A percentile compares a stretch with the other conserved stretches of the same genome.
phyloP scores from a whole-genome alignment of 2,329 filamentous ascomycete genomes.

The Calonectria hawksworthii region DNA sequence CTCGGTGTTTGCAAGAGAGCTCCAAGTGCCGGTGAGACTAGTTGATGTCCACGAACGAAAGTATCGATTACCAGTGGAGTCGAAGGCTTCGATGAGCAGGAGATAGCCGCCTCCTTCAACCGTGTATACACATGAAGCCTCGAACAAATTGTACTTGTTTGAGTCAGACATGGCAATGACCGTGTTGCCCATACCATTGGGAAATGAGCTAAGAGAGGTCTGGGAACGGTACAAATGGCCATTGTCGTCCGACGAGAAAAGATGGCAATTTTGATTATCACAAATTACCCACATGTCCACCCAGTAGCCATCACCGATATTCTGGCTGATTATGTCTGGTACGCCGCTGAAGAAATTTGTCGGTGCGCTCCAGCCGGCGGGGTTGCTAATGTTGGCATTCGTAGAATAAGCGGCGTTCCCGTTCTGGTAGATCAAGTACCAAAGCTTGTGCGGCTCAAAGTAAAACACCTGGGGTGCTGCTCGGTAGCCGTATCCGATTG shows the following conservation, averaged over 20 bases:
- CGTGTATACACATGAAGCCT: conserved; percentile 12
- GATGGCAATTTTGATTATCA: not conserved
- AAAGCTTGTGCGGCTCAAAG: conserved; percentile 15
- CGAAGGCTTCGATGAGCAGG: conserved; percentile 9
- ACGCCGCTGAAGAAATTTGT: not conserved
- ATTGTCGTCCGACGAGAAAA: conserved; percentile 20
- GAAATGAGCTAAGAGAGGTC: not conserved
- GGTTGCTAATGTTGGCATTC: conserved; percentile 14
- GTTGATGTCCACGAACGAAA: conserved; percentile 16
- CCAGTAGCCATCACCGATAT: conserved; percentile 16
- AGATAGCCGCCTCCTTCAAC: conserved; percentile 14
- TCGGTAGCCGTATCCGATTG: conserved; percentile 11
- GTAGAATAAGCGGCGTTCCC: conserved; percentile 21
- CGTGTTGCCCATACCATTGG: conserved; percentile 4
- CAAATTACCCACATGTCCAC: conserved; percentile 23
- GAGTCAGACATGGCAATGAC: conserved; percentile 16
- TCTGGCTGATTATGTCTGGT: conserved; percentile 1
- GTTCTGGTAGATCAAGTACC: conserved; percentile 21
- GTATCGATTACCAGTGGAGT: conserved; percentile 6
- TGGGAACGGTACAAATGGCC: conserved; percentile 15
- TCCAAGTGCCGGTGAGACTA: conserved; percentile 2
- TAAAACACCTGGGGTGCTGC: conserved; percentile 17
- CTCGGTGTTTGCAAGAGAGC: not conserved
- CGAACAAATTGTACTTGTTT: conserved; percentile 2
- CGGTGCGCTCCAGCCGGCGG: conserved; percentile 5